Evolutionary conservation across 2,329 filamentous ascomycete genomes (phyloP).

Genomic region (Aspergillus neoniger): DNA sequence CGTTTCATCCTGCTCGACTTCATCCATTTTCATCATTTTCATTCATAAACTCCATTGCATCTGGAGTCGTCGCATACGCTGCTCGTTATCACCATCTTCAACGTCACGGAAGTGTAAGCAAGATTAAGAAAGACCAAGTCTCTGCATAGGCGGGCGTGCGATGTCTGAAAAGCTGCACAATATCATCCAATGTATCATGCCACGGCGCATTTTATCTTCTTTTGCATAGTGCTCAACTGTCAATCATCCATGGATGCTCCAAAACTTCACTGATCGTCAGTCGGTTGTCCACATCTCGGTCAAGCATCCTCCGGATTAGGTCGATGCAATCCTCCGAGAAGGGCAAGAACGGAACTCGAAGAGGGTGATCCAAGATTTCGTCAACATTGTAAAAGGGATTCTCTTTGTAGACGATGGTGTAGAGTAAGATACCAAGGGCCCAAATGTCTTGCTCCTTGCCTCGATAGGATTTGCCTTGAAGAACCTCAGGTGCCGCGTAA

Average conservation of each 20-base stretch:
- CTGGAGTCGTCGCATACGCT: constrained; percentile 12
- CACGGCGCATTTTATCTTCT: not conserved
- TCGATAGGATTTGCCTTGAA: constrained; percentile 86
- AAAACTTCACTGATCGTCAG: constrained; percentile 87
- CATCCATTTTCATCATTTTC: constrained; percentile 15
- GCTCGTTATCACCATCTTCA: constrained; percentile 14
- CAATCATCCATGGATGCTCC: constrained; percentile 75
- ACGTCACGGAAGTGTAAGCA: not conserved
- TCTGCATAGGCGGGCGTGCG: no score
- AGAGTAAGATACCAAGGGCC: constrained; percentile 93
- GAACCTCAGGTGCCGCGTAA: constrained; percentile 96
- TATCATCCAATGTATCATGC: not conserved
- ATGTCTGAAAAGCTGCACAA: not conserved
- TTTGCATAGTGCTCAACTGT: constrained; percentile 19
- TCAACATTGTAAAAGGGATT: constrained; percentile 99
- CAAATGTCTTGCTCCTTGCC: constrained; percentile 98
- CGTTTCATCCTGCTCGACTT: constrained; percentile 11
- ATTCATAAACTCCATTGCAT: constrained; percentile 16
- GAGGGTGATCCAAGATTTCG: constrained; percentile 96
- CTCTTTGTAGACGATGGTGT: constrained; percentile 99
- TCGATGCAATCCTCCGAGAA: constrained; percentile 85
- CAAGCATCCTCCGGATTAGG: constrained; percentile 85
- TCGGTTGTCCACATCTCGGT: constrained; percentile 80
- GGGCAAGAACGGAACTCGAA: constrained; percentile 73
- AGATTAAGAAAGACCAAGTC: not conserved